Percentiles rank a stretch among this genome's conserved stretches.
Conservation (phyloP, 2,329 filamentous ascomycete genomes). For the Sodiomyces alkalinus region DNA sequence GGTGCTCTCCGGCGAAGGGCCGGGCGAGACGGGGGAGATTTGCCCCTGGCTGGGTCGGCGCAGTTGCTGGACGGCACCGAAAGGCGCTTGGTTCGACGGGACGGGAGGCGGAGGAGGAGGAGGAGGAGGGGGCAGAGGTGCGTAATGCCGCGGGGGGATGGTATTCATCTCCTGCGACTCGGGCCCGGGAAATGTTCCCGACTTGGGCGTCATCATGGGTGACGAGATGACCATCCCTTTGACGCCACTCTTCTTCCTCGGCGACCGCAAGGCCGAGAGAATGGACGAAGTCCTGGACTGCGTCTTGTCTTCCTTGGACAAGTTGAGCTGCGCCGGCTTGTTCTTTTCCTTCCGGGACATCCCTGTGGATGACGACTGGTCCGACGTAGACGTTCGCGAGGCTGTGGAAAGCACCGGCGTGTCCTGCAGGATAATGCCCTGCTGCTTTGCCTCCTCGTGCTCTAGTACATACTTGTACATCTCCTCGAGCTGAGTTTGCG, state of each 20-base stretch:
- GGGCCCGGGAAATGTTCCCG: conserved; percentile 40
- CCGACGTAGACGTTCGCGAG: conserved; percentile 12
- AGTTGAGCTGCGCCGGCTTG: conserved; percentile 35
- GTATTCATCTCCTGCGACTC: conserved; percentile 40
- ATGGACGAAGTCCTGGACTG: conserved; percentile 44
- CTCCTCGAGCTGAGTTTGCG: conserved; percentile 72
- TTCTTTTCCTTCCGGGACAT: conserved; percentile 26
- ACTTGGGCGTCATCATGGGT: conserved; percentile 49
- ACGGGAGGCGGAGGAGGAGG: too few relatives aligned
- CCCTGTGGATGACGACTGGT: conserved; percentile 14
- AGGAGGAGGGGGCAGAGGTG: conserved; percentile 38
- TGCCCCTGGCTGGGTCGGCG: conserved; percentile 11
- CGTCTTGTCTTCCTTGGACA: conserved; percentile 30
- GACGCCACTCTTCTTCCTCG: conserved; percentile 33
- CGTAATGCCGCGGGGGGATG: conserved; percentile 43
- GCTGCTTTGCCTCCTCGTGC: conserved; percentile 57
- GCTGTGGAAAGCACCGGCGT: conserved; percentile 18
- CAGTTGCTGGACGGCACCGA: conserved; percentile 14
- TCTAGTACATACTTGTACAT: conserved; percentile 89
- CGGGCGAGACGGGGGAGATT: conserved; percentile 29
- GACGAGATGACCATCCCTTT: conserved; percentile 46
- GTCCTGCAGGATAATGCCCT: conserved; percentile 31
- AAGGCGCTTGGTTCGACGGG: conserved; percentile 28
- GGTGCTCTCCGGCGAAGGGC: conserved; percentile 29
- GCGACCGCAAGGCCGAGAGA: conserved; percentile 46